Conservation (phyloP, 208 protist species). For the Balamuthia mandrillaris region DNA sequence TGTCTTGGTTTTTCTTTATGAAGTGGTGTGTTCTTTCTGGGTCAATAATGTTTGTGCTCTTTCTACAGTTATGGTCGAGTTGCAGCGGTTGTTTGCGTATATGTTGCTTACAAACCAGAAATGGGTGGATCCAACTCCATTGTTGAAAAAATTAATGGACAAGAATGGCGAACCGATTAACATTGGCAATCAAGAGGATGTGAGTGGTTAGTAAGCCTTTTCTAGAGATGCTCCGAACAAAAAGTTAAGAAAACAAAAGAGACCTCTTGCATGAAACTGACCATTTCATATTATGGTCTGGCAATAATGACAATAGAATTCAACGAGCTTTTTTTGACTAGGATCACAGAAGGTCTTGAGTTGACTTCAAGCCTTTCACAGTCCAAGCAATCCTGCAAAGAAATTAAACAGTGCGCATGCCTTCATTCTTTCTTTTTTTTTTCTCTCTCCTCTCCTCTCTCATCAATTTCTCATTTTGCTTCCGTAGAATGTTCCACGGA, state of each 20-base stretch:
- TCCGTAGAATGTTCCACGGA: constrained; percentile 36
- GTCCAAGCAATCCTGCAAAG: constrained; percentile 2
- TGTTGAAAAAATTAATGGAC: constrained; percentile 12
- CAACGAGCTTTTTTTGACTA: constrained; percentile 24
- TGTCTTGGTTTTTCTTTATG: background rate
- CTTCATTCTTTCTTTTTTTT: background rate
- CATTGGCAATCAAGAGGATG: constrained; percentile 36
- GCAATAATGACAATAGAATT: no score
- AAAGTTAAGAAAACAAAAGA: no score
- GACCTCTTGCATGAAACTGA: no score
- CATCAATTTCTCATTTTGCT: background rate
- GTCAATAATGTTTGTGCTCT: background rate
- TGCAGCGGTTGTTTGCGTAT: constrained; percentile 32
- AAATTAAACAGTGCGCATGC: background rate
- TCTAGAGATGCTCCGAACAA: no score
- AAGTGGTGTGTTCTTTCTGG: background rate
- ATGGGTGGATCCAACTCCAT: constrained; percentile 13
- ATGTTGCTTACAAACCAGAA: constrained; percentile 25
- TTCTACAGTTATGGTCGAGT: constrained; percentile 6
- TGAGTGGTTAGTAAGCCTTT: background rate
- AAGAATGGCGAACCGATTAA: constrained; percentile 12
- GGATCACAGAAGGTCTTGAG: constrained; percentile 19
- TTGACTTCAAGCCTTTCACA: background rate
- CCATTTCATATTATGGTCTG: no score
- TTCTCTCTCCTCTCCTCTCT: background rate